Evolutionary conservation across 768 basidiomycete genomes (phyloP).

Genomic region (Sutorius australiensis): DNA sequence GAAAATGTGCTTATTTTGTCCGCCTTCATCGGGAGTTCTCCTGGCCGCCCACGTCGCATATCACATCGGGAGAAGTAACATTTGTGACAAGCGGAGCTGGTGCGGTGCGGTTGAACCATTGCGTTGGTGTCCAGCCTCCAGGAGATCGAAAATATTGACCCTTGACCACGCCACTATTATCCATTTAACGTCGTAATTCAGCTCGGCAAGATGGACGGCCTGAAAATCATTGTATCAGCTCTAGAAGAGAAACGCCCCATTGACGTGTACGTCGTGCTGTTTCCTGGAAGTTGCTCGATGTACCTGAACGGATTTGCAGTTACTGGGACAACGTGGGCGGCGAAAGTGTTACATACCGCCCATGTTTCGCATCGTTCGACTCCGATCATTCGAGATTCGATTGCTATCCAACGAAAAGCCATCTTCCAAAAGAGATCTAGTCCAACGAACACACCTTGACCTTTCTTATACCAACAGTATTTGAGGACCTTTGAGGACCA

Average conservation of each 20-base stretch:
- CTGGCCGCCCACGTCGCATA: neutral
- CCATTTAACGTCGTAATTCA: neutral
- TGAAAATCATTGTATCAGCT: neutral
- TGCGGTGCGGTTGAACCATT: neutral
- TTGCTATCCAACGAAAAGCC: neutral
- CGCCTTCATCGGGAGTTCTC: too few relatives aligned
- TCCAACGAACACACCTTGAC: constrained; percentile 42
- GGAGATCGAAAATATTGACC: neutral
- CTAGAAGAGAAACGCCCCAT: neutral
- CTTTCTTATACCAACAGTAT: constrained; percentile 30
- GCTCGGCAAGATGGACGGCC: neutral
- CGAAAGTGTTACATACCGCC: neutral
- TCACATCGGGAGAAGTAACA: neutral
- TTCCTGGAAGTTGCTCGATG: too few relatives aligned
- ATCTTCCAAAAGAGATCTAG: constrained; percentile 34
- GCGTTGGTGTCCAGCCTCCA: too few relatives aligned
- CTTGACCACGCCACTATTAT: too few relatives aligned
- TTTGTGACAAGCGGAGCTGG: neutral
- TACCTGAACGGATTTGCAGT: neutral
- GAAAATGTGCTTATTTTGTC: neutral
- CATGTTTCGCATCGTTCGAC: too few relatives aligned
- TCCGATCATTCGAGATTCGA: neutral
- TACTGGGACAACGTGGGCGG: neutral
- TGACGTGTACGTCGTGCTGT: neutral
- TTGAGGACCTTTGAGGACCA: constrained; percentile 38